Evolutionary conservation across 371 early-diverging fungal species (phyloP).

Genomic region (Phascolomyces articulosus): DNA sequence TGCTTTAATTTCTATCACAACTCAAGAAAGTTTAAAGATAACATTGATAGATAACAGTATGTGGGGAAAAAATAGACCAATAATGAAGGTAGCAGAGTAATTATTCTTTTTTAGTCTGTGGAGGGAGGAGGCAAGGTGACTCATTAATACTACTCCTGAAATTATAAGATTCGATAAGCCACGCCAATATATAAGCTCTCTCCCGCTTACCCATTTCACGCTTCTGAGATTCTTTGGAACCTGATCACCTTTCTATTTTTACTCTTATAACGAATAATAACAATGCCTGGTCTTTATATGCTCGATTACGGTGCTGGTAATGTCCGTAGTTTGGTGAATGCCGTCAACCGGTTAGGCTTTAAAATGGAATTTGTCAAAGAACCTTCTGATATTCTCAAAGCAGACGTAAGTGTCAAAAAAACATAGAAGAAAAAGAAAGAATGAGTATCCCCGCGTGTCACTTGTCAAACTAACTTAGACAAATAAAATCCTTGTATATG

Average conservation of each 20-base stretch:
- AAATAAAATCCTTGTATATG: too few relatives aligned
- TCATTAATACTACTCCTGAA: not conserved
- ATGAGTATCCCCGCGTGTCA: not conserved
- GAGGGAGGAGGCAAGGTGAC: too few relatives aligned
- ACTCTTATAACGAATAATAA: not conserved
- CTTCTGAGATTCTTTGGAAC: not conserved
- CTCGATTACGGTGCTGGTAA: conserved; percentile 99
- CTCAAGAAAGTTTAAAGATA: too few relatives aligned
- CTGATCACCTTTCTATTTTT: not conserved
- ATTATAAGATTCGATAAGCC: not conserved
- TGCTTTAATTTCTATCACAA: too few relatives aligned
- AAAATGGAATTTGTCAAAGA: conserved; percentile 77
- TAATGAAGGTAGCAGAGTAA: too few relatives aligned
- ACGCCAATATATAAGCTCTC: not conserved
- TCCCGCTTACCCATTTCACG: not conserved
- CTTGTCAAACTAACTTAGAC: not conserved
- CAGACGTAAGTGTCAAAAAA: conserved; percentile 68
- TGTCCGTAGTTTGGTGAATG: conserved; percentile 95
- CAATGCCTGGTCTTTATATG: conserved; percentile 70
- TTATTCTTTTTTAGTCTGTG: too few relatives aligned
- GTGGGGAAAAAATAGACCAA: too few relatives aligned
- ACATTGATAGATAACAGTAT: too few relatives aligned
- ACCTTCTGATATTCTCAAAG: conserved; percentile 81
- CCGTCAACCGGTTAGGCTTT: conserved; percentile 86
- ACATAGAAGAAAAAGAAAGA: too few relatives aligned